These are phyloP conservation scores for Leccinum insolens DNA, from an alignment of 1,284 basidiomycete genomes.

Conservation along the genomic window DNA sequence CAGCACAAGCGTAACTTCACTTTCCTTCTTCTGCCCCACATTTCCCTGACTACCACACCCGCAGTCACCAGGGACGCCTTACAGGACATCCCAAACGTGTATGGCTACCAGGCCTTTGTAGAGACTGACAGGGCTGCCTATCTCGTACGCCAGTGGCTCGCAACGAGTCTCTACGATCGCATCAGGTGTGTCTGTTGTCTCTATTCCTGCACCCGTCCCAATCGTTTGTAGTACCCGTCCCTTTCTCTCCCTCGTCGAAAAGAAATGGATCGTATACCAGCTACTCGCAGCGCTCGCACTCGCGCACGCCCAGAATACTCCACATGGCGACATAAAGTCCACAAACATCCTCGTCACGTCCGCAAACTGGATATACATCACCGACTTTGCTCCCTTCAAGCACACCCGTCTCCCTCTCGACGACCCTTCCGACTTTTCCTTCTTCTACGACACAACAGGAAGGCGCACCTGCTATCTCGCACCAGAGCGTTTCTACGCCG, in stretches of 20 bases:
- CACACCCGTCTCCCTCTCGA: slow-evolving; percentile 95
- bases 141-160: slow-evolving; percentile 93
- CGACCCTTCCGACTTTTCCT: slow-evolving; percentile 97
- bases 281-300: slow-evolving; percentile 86
- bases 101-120: slow-evolving; percentile 88
- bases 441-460: slow-evolving; percentile 96
- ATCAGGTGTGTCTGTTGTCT: slow-evolving; percentile 74
- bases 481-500: slow-evolving; percentile 93
- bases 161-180: slow-evolving; percentile 94
- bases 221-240: slow-evolving; percentile 79
- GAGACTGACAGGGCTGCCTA: slow-evolving; percentile 98
- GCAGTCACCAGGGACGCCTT: slow-evolving; percentile 85
- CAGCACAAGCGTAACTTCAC: slow-evolving; percentile 60
- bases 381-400: slow-evolving; percentile 98
- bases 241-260: slow-evolving; percentile 90
- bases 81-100: slow-evolving; percentile 84
- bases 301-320: slow-evolving; percentile 79
- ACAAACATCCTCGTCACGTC: slow-evolving; percentile 98
- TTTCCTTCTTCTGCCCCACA: rapidly evolving
- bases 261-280: slow-evolving; percentile 99
- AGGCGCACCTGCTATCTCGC: slow-evolving; percentile 95
- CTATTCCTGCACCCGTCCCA: background rate
- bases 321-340: slow-evolving; percentile 98
- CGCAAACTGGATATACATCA: slow-evolving; percentile 94
- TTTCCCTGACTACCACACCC: slow-evolving; percentile 3